A percentile compares a stretch with the other conserved stretches of the same genome.
Conservation (phyloP, 768 basidiomycete species). For the Termitomyces sp. region DNA sequence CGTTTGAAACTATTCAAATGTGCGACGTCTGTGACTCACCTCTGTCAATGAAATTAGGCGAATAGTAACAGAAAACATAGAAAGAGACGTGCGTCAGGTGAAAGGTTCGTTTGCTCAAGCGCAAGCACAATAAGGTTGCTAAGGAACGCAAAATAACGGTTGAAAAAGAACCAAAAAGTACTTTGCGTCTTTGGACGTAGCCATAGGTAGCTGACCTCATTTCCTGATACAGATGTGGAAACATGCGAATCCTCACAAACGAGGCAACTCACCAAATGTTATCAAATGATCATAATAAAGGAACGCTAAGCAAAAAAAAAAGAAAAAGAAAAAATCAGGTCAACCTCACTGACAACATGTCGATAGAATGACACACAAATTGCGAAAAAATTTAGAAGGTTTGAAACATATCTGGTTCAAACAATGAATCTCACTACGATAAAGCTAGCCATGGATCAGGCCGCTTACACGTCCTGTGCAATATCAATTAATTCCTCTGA, state of each 20-base stretch:
- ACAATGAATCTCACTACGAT: conserved; percentile 3
- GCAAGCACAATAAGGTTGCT: conserved; percentile 28
- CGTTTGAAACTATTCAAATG: background rate
- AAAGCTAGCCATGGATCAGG: background rate
- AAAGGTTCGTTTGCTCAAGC: conserved; percentile 22
- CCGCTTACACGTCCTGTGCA: conserved; percentile 5
- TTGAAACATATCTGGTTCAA: conserved; percentile 16
- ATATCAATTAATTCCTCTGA: conserved; percentile 15
- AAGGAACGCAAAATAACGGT: conserved; percentile 42
- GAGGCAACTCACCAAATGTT: conserved; percentile 23
- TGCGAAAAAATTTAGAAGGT: conserved; percentile 26
- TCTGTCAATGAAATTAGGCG: conserved; percentile 3
- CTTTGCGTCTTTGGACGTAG: conserved; percentile 29
- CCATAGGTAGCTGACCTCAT: conserved; percentile 42
- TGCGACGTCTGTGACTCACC: conserved; percentile 3
- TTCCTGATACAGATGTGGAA: background rate
- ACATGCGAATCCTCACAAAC: background rate
- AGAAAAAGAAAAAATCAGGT: no score
- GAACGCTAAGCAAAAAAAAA: conserved; percentile 19
- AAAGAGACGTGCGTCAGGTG: conserved; percentile 14
- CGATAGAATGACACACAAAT: conserved; percentile 19
- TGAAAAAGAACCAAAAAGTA: conserved; percentile 40
- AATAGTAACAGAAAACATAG: background rate
- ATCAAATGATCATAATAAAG: conserved; percentile 35
- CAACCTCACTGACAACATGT: background rate